These are phyloP conservation scores for Cytospora piceae DNA, from an alignment of 2,329 filamentous ascomycete genomes.

Conservation along the genomic window DNA sequence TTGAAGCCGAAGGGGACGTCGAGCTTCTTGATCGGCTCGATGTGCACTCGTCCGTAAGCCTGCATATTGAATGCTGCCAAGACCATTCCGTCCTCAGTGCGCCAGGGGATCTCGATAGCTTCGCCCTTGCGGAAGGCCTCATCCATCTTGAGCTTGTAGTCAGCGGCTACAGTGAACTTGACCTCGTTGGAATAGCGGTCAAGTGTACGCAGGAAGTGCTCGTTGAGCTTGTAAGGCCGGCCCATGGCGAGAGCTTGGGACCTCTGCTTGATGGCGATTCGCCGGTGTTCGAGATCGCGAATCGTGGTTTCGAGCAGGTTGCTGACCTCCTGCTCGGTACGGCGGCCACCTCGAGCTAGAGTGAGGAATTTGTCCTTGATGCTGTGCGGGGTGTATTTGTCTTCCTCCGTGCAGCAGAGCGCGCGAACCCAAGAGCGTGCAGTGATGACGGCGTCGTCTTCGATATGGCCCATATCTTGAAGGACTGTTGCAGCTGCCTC, in stretches of 20 bases:
- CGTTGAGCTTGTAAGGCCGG: conserved; percentile 65
- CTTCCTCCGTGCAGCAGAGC: conserved; percentile 57
- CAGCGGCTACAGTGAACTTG: conserved; percentile 61
- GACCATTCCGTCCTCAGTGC: conserved; percentile 65
- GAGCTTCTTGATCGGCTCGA: conserved; percentile 60
- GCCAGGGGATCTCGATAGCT: conserved; percentile 54
- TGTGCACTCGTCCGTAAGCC: conserved; percentile 57
- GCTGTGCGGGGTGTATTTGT: conserved; percentile 51
- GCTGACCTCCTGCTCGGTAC: conserved; percentile 45
- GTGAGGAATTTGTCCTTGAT: conserved; percentile 57
- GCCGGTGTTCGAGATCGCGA: conserved; percentile 51
- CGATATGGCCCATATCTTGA: conserved; percentile 23
- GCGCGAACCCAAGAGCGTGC: conserved; percentile 65
- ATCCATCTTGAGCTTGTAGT: conserved; percentile 66
- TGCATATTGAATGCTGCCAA: conserved; percentile 70
- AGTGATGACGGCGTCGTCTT: conserved; percentile 38
- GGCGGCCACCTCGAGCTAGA: conserved; percentile 42
- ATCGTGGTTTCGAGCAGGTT: conserved; percentile 53
- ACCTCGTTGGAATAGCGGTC: conserved; percentile 57
- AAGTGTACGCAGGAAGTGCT: conserved; percentile 60
- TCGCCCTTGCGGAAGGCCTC: conserved; percentile 50
- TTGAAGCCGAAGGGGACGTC: conserved; percentile 71
- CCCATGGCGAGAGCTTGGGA: conserved; percentile 60
- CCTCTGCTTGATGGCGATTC: conserved; percentile 64
- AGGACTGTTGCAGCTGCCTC: conserved; percentile 48